A percentile compares a stretch with the other conserved stretches of the same genome.
These are phyloP conservation scores for Elymus sibiricus DNA, from an alignment of 176 grass and related monocot species.

Conservation along the genomic window DNA sequence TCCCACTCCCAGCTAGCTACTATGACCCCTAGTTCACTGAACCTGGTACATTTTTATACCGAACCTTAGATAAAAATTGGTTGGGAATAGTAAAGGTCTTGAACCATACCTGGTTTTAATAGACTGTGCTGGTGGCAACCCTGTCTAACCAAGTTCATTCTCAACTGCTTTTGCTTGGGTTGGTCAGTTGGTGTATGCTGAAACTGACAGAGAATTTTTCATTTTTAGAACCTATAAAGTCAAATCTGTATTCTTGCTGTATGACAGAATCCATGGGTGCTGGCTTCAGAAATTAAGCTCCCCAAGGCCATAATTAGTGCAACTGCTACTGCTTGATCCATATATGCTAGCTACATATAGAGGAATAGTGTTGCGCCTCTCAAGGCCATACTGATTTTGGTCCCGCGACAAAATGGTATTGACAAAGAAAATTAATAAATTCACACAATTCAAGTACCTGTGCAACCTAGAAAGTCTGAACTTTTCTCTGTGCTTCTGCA, in stretches of 20 bases:
- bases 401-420: background rate
- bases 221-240: no score
- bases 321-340: background rate
- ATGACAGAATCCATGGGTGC: no score
- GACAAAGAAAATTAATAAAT: background rate
- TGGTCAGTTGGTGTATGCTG: background rate
- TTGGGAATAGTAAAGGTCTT: no score
- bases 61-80: background rate
- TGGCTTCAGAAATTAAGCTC: no score
- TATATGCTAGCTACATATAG: background rate
- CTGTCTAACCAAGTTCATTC: no score
- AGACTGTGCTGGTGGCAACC: no score
- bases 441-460: background rate
- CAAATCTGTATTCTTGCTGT: no score
- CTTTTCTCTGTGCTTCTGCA: background rate
- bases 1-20: background rate
- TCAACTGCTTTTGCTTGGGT: no score
- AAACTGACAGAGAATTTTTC: background rate
- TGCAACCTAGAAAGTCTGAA: background rate
- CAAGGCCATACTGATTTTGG: slow-evolving; percentile 18
- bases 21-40: background rate
- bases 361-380: background rate
- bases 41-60: background rate
- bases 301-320: background rate
- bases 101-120: no score